Base-by-base conservation (phyloP, 2,329 filamentous ascomycete species). In the Pseudopyrenochaeta lycopersici region DNA sequence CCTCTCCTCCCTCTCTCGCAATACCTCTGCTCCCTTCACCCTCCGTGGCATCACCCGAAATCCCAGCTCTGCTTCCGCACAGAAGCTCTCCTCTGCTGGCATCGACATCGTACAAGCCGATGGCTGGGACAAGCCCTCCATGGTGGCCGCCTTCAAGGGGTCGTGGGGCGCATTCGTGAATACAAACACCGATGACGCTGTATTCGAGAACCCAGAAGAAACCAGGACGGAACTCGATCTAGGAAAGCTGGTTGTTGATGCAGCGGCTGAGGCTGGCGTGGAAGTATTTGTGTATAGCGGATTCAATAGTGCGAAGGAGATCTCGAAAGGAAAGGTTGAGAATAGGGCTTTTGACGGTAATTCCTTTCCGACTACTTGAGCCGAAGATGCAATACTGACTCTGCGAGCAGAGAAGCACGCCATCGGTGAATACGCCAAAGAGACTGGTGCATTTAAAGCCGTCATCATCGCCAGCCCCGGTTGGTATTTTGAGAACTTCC, bases 41-140 rank as follows among this genome's bases (percentile, higher is more conserved):
- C 83, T 88, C 43, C 79, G 85, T 17, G 86, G 84, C 7, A 76
- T 87, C 17, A 87, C 85, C 2, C 82, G 85, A 56, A 78, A 86
- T 56, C 63, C 79, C 1, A 66, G 72, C 14, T 85, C 83, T 0
- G 40, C 70, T 1, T 76, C 77, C 3, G 81, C 85, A 1, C 76
- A 82, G 63, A 71, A 69, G 6, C 77, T 85, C 3, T 66, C 73
- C 4, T 38, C 40, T n/a, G 41, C 49, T 1, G 54, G 52, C 17
- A 32, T 62, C 17, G 57, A 62, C 20, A 20, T 64, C 1, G 56
- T 62, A n/a, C 49, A 67, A 31, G 63, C 62, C 2, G 63, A 67
- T 48, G 62, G 59, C 17, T 67, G 59, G 62, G 56, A 64, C 52
- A 63, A 63, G 31, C 31, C 46, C 2, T 55, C 59, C n/a, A 39